Evolutionary conservation across 306 rosid genomes (phyloP), one percentile per base, ranked within the genome.

Genomic region (Chamaecrista fasciculata): DNA sequence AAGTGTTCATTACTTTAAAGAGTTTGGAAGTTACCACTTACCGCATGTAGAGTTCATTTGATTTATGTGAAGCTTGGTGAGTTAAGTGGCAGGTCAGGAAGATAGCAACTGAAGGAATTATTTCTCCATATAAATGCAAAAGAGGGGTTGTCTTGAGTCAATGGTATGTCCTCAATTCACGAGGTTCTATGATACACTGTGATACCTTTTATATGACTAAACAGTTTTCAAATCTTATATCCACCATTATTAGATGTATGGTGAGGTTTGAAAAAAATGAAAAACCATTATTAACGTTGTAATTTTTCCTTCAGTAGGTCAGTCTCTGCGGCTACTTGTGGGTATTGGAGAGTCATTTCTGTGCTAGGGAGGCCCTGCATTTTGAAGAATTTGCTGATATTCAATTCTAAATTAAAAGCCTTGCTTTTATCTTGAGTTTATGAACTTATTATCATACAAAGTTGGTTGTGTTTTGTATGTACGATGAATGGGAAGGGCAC

Each of bases 11-110:
- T 26, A 62, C 67, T 74, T 68, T 53, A 73, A 62, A 73, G 44
- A 68, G 69, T 76, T 69, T 69, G 62, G 75, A 69, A 40, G 67
- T 69, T 60, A 55, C 72, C 49, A 43, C 51, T 66, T 55, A 50
- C 72, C 58, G 25, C 51, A 18, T 78, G 40, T 67, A 76, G 79
- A 75, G 77, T 77, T 73, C 67, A 70, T 79, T 74, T 75, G 72
- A 81, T 82, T 84, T 75, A 80, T 66, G 53, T 76, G 62, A 87
- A 83, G 77, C 68, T 72, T 87, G 86, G 82, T 74, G 87, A 87
- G 82, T 85, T 76, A 76, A 83, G 86, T 90, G 89, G 84, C 94
- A 86, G 87, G 91, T 83, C 67, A 73, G 75, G 90, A 72, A 77
- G 70, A 70, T 64, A 74, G 79, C 82, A 62, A 77, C 64, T 70